phyloP scores from a whole-genome alignment of 371 early-diverging fungal species.

The Rhizopus stolonifer region DNA sequence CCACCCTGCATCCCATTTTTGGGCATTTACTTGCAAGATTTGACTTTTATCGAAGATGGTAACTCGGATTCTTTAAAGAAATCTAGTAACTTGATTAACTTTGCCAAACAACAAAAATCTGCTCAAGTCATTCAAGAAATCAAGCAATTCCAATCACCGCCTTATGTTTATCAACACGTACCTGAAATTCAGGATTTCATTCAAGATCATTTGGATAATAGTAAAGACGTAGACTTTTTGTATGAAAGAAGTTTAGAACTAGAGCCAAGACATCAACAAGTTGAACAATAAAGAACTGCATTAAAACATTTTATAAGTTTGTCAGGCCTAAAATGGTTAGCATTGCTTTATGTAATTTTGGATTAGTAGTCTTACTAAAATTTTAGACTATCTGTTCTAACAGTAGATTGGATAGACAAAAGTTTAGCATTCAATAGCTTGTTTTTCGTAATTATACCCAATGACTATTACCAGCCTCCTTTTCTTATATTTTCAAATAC shows the following conservation, averaged over 20 bases:
- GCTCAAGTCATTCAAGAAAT: conserved; percentile 91
- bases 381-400: too few relatives aligned
- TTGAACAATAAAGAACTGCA: not conserved
- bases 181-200: conserved; percentile 83
- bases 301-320: not conserved
- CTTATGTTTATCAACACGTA: conserved; percentile 76
- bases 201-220: conserved; percentile 57
- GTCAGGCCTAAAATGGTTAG: too few relatives aligned
- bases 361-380: too few relatives aligned
- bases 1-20: conserved; percentile 94
- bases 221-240: conserved; percentile 64
- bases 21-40: conserved; percentile 85
- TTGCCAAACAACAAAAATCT: conserved; percentile 85
- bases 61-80: conserved; percentile 75
- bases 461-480: too few relatives aligned
- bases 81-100: conserved; percentile 78
- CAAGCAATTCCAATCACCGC: conserved; percentile 86
- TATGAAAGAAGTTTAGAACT: conserved; percentile 67
- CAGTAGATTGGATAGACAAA: too few relatives aligned
- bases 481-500: too few relatives aligned
- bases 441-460: too few relatives aligned
- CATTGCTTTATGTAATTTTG: too few relatives aligned
- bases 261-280: conserved; percentile 56
- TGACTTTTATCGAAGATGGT: conserved; percentile 94
- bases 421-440: too few relatives aligned